phyloP scores from a whole-genome alignment of 208 protist species.

The Porcisia hertigi region DNA sequence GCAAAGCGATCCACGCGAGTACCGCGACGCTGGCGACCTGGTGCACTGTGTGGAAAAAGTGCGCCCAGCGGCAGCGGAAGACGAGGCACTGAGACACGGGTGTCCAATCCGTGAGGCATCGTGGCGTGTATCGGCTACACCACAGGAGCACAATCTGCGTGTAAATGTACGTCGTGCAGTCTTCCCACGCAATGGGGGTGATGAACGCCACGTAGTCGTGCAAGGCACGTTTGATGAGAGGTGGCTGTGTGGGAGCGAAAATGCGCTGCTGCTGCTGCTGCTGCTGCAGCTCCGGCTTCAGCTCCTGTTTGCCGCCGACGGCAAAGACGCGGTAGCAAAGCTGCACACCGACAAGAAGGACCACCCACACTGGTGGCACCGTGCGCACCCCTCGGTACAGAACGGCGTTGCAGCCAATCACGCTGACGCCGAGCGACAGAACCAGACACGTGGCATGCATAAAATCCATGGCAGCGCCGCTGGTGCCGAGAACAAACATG shows the following conservation, averaged over 20 bases:
- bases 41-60: conserved; percentile 14
- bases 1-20: conserved; percentile 24
- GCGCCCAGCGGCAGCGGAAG: conserved; percentile 26
- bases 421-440: conserved; percentile 25
- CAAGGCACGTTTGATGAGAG: not conserved
- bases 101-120: conserved; percentile 15
- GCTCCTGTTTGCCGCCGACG: not conserved
- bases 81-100: conserved; percentile 23
- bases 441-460: conserved; percentile 21
- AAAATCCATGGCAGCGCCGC: conserved; percentile 16
- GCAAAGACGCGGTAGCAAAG: conserved; percentile 12
- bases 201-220: not conserved
- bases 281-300: not conserved
- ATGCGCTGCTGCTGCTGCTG: not conserved
- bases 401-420: conserved; percentile 26
- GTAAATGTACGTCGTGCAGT: conserved; percentile 18
- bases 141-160: conserved; percentile 28
- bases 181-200: conserved; percentile 11
- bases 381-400: conserved; percentile 25
- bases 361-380: conserved; percentile 27
- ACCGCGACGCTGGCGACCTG: conserved; percentile 11
- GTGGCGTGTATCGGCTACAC: conserved; percentile 27
- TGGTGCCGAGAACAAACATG: conserved; percentile 30
- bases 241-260: no score
- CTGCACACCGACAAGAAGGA: conserved; percentile 18